Conservation (phyloP, 306 rosid species). For the Crotalaria pallida region DNA sequence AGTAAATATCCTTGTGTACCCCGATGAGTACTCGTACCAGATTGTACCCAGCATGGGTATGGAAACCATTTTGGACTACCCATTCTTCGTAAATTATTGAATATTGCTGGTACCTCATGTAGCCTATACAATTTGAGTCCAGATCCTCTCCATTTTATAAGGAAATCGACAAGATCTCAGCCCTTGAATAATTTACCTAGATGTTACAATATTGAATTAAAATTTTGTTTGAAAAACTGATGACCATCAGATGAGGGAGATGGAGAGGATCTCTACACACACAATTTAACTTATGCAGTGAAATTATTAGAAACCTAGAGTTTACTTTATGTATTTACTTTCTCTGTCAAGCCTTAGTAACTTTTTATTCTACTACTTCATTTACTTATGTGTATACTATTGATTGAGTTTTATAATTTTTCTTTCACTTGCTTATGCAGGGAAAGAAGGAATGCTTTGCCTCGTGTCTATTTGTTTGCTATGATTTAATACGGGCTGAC, state of each 20-base stretch:
- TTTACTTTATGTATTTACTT: not conserved
- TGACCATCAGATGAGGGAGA: no score
- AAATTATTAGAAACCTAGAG: not conserved
- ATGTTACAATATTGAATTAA: no score
- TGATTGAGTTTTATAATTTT: conserved; percentile 16
- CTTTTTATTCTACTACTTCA: not conserved
- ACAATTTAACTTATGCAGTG: no score
- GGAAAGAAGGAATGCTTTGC: conserved; percentile 99
- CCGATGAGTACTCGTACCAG: not conserved
- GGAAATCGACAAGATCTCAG: no score
- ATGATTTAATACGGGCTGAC: conserved; percentile 80
- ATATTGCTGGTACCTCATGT: not conserved
- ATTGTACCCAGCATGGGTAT: not conserved
- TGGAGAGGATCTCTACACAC: no score
- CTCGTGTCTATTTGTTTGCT: conserved; percentile 95
- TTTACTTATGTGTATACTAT: not conserved
- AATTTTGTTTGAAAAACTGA: no score
- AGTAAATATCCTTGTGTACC: not conserved
- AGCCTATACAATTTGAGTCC: conserved; percentile 20
- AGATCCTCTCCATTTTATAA: no score
- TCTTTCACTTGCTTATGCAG: conserved; percentile 42
- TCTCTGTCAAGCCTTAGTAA: not conserved
- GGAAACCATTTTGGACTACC: not conserved
- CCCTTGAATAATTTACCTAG: no score
- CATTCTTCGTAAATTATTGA: not conserved